Base-by-base conservation (phyloP, 228 moss, liverwort and hornwort species). In the Sphagnum fallax region DNA sequence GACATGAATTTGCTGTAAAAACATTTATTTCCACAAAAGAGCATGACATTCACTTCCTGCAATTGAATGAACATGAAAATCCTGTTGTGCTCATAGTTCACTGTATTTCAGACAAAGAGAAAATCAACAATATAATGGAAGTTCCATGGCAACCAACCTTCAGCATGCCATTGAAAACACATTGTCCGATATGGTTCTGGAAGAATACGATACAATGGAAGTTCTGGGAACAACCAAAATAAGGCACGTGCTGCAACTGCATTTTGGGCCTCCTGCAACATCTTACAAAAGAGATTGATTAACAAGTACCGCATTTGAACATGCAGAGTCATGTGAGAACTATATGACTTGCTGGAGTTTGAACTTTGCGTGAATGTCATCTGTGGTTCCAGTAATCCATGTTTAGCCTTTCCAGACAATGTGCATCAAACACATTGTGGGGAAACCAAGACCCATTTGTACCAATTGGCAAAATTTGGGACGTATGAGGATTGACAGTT, bases 221-320 rank as follows among this genome's bases (percentile, higher is more conserved):
- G 89, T 52, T 98, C 94, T 11, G 98, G 87, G 67, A 98, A 85
- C 70, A 94, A 80, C 78, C 85, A 78, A 62, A 82, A 89, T 52
- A 98, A 72, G 50, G 98, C 98, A 75, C 93, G 87, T 14, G 93
- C 81, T 10, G 98, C 98, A 55, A 98, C 98, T 65, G 92, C 91
- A 75, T 98, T 94, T 75, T 98, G 98, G 64, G 98, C 84, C 76
- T 98, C 98, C 98, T 98, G 84, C 70, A 64, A 61, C 61, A 61
- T 32, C 32, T 32, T 32, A 32, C 32, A 32, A 32, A 32, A 32
- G 32, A 32, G 32, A 52, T 12, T n/a, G 15, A 66, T 48, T 60
- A 49, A 66, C 47, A 5, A 14, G 32, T 14, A 18, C 49, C 4
- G 15, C n/a, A 9, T 50, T 68, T 50, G 52, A 6, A 51, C 50